phyloP scores from a whole-genome alignment of 257 asterid genomes.

The Jaltomata sinuosa region DNA sequence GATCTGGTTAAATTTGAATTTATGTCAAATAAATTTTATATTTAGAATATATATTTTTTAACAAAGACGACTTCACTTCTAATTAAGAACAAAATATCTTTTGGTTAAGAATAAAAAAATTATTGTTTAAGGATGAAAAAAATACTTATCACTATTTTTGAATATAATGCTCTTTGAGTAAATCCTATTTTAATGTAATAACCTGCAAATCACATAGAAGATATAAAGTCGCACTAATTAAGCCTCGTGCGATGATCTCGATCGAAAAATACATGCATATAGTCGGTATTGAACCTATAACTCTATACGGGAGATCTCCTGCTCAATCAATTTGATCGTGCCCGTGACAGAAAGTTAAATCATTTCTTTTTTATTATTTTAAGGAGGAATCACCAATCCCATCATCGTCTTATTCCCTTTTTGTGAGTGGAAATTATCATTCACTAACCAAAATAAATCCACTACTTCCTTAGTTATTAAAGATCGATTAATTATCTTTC shows the following conservation, averaged over 20 bases:
- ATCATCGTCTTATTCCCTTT: neutral
- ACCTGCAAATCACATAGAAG: fast-evolving
- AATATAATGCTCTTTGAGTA: too few relatives aligned
- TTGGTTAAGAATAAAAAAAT: neutral
- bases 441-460: neutral
- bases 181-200: neutral
- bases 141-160: neutral
- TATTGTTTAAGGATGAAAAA: neutral
- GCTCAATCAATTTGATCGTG: neutral
- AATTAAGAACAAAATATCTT: neutral
- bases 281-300: fast-evolving
- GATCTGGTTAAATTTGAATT: neutral
- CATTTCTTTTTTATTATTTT: neutral
- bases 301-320: neutral
- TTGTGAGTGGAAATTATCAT: neutral
- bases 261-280: neutral
- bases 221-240: fast-evolving
- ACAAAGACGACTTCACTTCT: neutral
- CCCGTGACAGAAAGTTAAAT: neutral
- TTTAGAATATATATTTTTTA: neutral
- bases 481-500: neutral
- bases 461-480: neutral
- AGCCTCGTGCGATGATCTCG: fast-evolving
- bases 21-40: neutral
- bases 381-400: neutral